Evolutionary conservation across 2,329 filamentous ascomycete species (phyloP), one percentile per base, ranked within the genome.

Genomic region (Calonectria multiphialidica): DNA sequence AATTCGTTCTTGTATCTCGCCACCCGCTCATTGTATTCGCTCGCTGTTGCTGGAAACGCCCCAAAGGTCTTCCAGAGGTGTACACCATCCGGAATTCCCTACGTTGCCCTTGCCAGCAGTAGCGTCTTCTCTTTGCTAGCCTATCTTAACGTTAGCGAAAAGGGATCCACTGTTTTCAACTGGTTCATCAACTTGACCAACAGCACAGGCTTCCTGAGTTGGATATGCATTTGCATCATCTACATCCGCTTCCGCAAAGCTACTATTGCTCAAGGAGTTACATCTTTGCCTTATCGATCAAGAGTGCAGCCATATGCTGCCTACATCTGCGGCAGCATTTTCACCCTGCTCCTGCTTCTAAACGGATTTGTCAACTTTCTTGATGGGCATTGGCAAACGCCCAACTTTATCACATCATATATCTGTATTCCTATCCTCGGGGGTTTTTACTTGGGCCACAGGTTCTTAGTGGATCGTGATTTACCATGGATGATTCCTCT

Each of bases 91-190:
- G 64, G 50, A 7, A 28, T 67, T 16, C 64, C 64, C 16, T 57
- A 59, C 9, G 64, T 40, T 21, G 50, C 49, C 5, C 35, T 59
- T n/a, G 28, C 37, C 5, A 42, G 13, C 35, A 47, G 50, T 13
- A 35, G 35, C 8, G 7, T 35, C 9, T 59, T 67, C 28, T 30
- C 37, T 4, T 7, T 59, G 4, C 13, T 67, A 2, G 88, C 88
- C 9, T 94, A 93, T 80, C 67, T 79, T 45, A 90, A 91, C 76
- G 86, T 93, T 44, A 87, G 87, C 74, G 81, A 84, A 63, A 86
- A 89, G 0, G 85, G 89, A 1, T 86, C 88, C 25, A 65, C 45
- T 1, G 92, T 93, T 18, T 90, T 90, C 80, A 87, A 87, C 72
- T 90, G 88, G 88, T 87, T 90, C 72, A 83, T 89, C 69, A 89